Evolutionary conservation across 2,329 filamentous ascomycete genomes (phyloP), one percentile per base, ranked within the genome.

Genomic region (Penicillium concentricum): DNA sequence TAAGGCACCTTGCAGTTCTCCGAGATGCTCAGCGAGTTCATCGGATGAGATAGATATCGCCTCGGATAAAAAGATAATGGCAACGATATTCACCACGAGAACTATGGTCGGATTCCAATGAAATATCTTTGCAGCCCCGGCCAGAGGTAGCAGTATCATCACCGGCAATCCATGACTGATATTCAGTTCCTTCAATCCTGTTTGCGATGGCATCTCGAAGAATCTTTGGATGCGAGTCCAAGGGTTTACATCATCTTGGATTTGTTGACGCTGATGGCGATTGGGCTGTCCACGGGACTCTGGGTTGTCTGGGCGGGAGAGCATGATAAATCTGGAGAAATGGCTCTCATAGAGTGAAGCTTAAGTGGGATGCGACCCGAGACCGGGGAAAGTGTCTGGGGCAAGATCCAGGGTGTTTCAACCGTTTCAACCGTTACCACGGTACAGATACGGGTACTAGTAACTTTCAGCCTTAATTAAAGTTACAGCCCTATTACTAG

Each of bases 1-100:
- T 13, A 60, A 26, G 10, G 55, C 55, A 45, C 58, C 58, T 38
- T 60, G 55, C 42, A 60, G 28, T 34, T 60, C 54, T 32, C 58
- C 58, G 7, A 60, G 35, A 28, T 57, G 44, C 6, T 35, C 46
- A 15, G 55, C 37, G 16, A 60, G 55, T 12, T 55, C 55, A 32
- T 58, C 55, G 4, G 50, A 51, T 15, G 58, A 49, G 16, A 45
- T 38, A n/a, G 58, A 58, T 26, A 60, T 60, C 5, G 39, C 15
- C 30, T 60, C 51, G 2, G 58, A 60, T 9, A 58, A 35, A 13
- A 58, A 54, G 3, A 60, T 41, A 20, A 60, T 58, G 5, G 51
- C 51, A 20, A 47, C 46, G 35, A 60, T 53, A 15, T 60, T 60
- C 13, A 60, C 55, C 5, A 51, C 47, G 32, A 60, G 50, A 34